Evolutionary conservation across 139 green algal genomes (phyloP), one percentile per base, ranked within the genome.

Genomic region (Ettlia oleoabundans): DNA sequence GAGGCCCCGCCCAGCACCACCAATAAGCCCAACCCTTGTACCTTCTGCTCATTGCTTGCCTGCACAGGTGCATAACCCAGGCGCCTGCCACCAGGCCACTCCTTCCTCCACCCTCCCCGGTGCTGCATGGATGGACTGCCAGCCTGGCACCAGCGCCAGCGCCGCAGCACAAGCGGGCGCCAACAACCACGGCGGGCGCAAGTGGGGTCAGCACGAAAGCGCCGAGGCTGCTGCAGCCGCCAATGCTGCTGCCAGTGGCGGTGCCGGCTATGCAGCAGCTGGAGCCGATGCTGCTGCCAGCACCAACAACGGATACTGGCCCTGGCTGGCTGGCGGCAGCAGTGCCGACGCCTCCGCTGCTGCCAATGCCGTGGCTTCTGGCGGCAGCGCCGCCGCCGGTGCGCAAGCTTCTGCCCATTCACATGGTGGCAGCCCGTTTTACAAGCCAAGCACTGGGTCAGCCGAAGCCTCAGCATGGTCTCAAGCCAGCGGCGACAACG

Each of bases 61-160:
- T 65, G 55, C 26, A 9, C 69, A 76, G 72, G 72, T 80, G 47
- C 7, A 52, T 32, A 38, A 33, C 22, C 72, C 72, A 7, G 6
- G 9, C 22, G n/a, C 72, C 33, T 80, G 72, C 52, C 72, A 32
- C 52, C 6, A 6, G 35, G 52, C 72, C 72, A 80, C 35, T 32
- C 72, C 51, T 52, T 80, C 72, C 28, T 30, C 32, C 52, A 10
- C 51, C 72, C 67, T 69, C 72, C 72, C 71, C 13, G 72, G 52
- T 1, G 32, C 72, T 2, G 72, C 52, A 22, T 80, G 72, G 72
- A 43, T 68, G 22, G n/a, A 42, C 33, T 80, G 72, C 72, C 33
- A 68, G 53, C 72, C 53, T 32, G 71, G 71, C 47, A n/a, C 43
- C 71, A 32, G n/a, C 4, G 71, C 71, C 47, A 38, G 13, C 43